Percentiles rank a stretch among this genome's conserved stretches.
Evolutionary conservation across 805 yeast genomes (phyloP).

Genomic region (Yamadazyma insecticola): DNA sequence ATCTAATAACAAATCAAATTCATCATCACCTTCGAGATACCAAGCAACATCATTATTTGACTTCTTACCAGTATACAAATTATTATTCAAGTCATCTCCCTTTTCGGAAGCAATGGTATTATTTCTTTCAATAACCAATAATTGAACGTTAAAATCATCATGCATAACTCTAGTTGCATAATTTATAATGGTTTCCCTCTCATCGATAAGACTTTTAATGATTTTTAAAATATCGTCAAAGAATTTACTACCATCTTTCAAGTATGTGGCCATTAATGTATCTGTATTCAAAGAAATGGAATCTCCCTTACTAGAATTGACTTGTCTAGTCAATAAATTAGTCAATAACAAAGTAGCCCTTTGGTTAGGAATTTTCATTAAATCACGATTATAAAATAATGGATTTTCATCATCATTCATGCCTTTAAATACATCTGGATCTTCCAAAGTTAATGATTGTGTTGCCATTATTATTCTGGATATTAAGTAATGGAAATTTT

Average conservation of each 20-base stretch:
- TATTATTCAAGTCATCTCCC: slow-evolving; percentile 13
- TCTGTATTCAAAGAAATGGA: slow-evolving; percentile 37
- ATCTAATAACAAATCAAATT: slow-evolving; percentile 52
- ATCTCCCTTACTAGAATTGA: slow-evolving; percentile 27
- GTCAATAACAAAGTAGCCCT: slow-evolving; percentile 46
- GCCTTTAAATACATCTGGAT: slow-evolving; percentile 69
- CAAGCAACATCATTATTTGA: slow-evolving; percentile 52
- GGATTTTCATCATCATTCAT: slow-evolving; percentile 51
- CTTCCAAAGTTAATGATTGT: slow-evolving; percentile 65
- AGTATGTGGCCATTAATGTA: slow-evolving; percentile 32
- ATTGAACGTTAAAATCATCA: slow-evolving; percentile 59
- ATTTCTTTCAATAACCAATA: slow-evolving; percentile 46
- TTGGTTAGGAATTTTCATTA: slow-evolving; percentile 40
- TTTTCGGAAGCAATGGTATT: slow-evolving; percentile 36
- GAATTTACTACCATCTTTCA: slow-evolving; percentile 30
- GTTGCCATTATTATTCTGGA: slow-evolving; percentile 59
- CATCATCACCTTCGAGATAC: slow-evolving; percentile 68
- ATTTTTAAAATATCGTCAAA: slow-evolving; percentile 32
- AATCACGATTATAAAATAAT: slow-evolving; percentile 34
- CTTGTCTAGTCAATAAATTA: slow-evolving; percentile 42
- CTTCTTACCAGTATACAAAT: slow-evolving; percentile 22
- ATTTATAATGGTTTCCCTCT: slow-evolving; percentile 63
- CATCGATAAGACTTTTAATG: slow-evolving; percentile 60
- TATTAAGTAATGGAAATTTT: slow-evolving; percentile 59
- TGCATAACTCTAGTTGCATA: slow-evolving; percentile 78